phyloP scores from a whole-genome alignment of 2,329 filamentous ascomycete genomes.

The Talaromyces sp. region DNA sequence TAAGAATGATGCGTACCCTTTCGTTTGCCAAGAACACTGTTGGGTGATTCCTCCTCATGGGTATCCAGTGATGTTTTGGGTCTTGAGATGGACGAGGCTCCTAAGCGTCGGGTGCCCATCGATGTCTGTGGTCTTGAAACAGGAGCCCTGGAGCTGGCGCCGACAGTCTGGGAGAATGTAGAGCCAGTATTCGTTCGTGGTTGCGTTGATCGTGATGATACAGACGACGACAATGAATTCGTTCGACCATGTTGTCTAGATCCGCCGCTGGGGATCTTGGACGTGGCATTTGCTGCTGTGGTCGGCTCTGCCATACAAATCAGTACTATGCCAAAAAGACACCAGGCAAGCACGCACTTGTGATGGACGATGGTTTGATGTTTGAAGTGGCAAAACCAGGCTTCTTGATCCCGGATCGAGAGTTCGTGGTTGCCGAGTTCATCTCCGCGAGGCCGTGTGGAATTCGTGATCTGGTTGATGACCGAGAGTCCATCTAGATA shows the following conservation, averaged over 20 bases:
- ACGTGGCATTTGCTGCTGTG: constrained; percentile 6
- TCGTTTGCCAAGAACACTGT: constrained; percentile 40
- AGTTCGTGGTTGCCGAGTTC: constrained; percentile 51
- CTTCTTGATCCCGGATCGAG: constrained; percentile 42
- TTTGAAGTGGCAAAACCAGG: constrained; percentile 48
- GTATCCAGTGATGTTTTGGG: constrained; percentile 41
- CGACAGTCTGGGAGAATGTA: constrained; percentile 56
- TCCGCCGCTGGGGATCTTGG: constrained; percentile 35
- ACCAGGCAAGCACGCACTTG: constrained; percentile 1
- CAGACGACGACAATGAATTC: constrained; percentile 32
- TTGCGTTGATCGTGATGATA: constrained; percentile 33
- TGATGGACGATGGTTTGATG: constrained; percentile 17
- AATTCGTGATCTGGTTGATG: constrained; percentile 25
- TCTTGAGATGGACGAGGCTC: constrained; percentile 38
- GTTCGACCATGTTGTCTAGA: constrained; percentile 37
- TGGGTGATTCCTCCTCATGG: constrained; percentile 34
- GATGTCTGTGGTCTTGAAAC: constrained; percentile 51
- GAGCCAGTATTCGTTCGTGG: constrained; percentile 42
- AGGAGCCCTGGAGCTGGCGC: constrained; percentile 48
- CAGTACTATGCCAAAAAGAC: background rate
- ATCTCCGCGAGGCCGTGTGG: constrained; percentile 46
- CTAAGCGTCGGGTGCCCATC: constrained; percentile 47
- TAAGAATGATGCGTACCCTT: constrained; percentile 47
- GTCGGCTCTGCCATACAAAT: constrained; percentile 6
- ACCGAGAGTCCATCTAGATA: constrained; percentile 22